phyloP scores from a whole-genome alignment of 1,284 basidiomycete genomes.

The Moniliella sp. region DNA sequence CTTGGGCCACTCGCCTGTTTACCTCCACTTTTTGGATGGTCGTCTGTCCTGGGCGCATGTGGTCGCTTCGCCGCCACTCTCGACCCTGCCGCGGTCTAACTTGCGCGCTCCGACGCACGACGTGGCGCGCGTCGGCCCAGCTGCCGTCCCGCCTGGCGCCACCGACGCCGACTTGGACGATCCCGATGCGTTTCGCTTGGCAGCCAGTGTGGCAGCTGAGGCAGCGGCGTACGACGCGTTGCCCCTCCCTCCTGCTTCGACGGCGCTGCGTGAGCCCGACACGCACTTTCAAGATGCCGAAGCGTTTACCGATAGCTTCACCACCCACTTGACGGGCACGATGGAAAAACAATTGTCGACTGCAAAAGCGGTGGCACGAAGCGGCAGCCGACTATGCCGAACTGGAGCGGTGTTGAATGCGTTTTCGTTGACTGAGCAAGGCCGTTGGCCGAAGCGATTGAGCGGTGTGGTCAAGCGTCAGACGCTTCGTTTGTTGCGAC shows the following conservation, averaged over 20 bases:
- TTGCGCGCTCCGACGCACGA: slow-evolving; percentile 83
- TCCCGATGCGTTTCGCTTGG: slow-evolving; percentile 44
- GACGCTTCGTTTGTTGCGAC: slow-evolving; percentile 85
- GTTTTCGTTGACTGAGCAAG: slow-evolving; percentile 67
- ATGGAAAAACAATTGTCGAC: slow-evolving; percentile 81
- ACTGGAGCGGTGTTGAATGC: slow-evolving; percentile 86
- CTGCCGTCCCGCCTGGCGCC: no score
- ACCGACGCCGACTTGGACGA: no score
- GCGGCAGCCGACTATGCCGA: slow-evolving; percentile 75
- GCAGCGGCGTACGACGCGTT: slow-evolving; percentile 39
- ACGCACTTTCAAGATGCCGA: slow-evolving; percentile 77
- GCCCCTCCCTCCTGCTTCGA: slow-evolving; percentile 45
- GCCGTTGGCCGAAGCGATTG: slow-evolving; percentile 54
- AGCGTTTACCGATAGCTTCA: slow-evolving; percentile 84
- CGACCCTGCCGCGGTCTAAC: slow-evolving; percentile 75
- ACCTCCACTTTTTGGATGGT: slow-evolving; percentile 81
- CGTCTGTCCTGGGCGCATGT: slow-evolving; percentile 60
- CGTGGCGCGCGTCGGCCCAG: slow-evolving; percentile 72
- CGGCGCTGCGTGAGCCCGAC: slow-evolving; percentile 14
- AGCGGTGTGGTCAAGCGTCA: slow-evolving; percentile 80
- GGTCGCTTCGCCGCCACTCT: slow-evolving; percentile 48
- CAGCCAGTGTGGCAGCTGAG: no score
- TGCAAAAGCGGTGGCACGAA: slow-evolving; percentile 83
- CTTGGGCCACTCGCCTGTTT: slow-evolving; percentile 74
- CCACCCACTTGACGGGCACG: slow-evolving; percentile 63